These are phyloP conservation scores for Zoysia pacifica DNA, from an alignment of 176 grass and related monocot genomes.

Conservation along the genomic window DNA sequence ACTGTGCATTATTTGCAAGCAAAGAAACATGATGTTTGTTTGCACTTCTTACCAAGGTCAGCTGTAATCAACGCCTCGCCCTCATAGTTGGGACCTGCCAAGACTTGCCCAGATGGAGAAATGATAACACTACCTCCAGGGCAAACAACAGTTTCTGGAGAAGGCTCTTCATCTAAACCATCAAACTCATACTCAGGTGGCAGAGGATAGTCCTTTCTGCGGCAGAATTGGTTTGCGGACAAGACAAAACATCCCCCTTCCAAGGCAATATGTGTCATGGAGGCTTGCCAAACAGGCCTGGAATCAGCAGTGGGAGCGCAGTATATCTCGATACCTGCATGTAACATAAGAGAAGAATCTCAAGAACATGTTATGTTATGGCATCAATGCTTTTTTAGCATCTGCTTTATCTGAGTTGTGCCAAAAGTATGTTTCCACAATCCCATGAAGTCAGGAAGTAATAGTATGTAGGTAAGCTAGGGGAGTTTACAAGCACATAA, in stretches of 20 bases:
- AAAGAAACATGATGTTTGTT: neutral
- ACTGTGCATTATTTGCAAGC: neutral
- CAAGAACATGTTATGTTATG: neutral
- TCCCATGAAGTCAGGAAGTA: neutral
- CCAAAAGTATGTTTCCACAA: neutral
- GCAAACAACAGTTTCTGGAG: conserved; percentile 76
- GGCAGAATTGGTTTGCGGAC: conserved; percentile 90
- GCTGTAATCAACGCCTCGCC: conserved; percentile 79
- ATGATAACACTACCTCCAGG: conserved; percentile 91
- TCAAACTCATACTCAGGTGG: conserved; percentile 70
- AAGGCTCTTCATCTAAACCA: conserved; percentile 74
- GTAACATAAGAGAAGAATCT: conserved; percentile 6
- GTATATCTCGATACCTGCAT: conserved; percentile 85
- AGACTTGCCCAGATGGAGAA: conserved; percentile 76
- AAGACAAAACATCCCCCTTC: conserved; percentile 94
- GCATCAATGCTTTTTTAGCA: neutral
- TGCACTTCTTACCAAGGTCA: conserved; percentile 61
- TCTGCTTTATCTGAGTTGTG: neutral
- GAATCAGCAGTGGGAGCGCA: conserved; percentile 91
- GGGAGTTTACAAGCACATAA: neutral
- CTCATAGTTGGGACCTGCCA: conserved; percentile 89
- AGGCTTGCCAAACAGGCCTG: conserved; percentile 88
- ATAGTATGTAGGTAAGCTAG: neutral
- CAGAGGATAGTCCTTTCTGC: conserved; percentile 83
- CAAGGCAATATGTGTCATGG: conserved; percentile 83